These are phyloP conservation scores for Citeromyces hawaiiensis DNA, from an alignment of 1,139 yeast species.

Conservation along the genomic window DNA sequence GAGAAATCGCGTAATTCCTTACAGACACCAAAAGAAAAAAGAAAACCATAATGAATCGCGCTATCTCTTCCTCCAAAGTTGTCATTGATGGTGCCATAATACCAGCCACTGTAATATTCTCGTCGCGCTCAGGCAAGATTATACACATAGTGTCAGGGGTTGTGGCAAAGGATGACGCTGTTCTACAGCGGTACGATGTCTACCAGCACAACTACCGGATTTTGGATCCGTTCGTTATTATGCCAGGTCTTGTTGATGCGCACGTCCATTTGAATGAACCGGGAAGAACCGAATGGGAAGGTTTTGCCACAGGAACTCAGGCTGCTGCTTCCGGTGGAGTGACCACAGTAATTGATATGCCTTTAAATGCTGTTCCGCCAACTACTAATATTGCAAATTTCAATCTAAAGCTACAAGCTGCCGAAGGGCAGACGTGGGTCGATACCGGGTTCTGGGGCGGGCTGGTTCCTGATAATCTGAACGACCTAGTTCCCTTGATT, in stretches of 20 bases:
- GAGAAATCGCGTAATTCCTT: too few relatives aligned
- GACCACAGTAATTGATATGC: slow-evolving; percentile 93
- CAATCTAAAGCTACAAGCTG: slow-evolving; percentile 62
- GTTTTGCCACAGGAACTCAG: slow-evolving; percentile 83
- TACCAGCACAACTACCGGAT: slow-evolving; percentile 28
- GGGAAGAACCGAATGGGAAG: slow-evolving; percentile 94
- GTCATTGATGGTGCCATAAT: slow-evolving; percentile 33
- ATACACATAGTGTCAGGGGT: slow-evolving; percentile 29
- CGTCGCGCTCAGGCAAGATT: slow-evolving; percentile 52
- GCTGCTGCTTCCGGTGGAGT: slow-evolving; percentile 95
- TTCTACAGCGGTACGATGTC: slow-evolving; percentile 28
- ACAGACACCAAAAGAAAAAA: too few relatives aligned
- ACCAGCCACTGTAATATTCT: slow-evolving; percentile 61
- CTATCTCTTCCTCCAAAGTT: slow-evolving; percentile 55
- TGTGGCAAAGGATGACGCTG: slow-evolving; percentile 22
- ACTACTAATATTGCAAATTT: slow-evolving; percentile 77
- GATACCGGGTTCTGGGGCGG: slow-evolving; percentile 98
- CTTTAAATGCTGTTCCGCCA: slow-evolving; percentile 89
- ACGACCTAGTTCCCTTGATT: slow-evolving; percentile 60
- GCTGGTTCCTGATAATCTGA: slow-evolving; percentile 61
- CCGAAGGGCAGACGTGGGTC: slow-evolving; percentile 75
- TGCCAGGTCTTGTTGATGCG: slow-evolving; percentile 89
- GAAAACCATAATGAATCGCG: slow-evolving; percentile 41
- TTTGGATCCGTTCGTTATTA: slow-evolving; percentile 50
- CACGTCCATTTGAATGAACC: slow-evolving; percentile 94